Conservation (phyloP, 805 yeast species). For the Brettanomyces naardenensis region DNA sequence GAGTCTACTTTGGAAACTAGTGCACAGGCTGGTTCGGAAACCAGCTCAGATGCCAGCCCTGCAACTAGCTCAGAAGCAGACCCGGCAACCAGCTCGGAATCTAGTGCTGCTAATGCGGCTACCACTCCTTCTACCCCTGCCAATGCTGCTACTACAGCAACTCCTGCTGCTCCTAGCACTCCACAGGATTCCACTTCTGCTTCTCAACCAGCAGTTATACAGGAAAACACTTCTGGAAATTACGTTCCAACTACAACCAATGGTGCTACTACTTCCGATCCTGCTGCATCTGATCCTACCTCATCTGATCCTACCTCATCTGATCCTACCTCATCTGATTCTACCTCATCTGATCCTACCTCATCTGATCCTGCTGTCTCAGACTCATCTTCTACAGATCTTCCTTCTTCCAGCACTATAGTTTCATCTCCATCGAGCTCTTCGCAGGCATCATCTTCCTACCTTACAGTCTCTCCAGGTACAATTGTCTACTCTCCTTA, state of each 20-base stretch:
- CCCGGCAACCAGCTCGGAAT: slow-evolving; percentile 8
- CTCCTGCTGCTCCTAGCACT: slow-evolving; percentile 1
- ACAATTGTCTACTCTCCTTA: slow-evolving; percentile 77
- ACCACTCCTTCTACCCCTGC: slow-evolving; percentile 15
- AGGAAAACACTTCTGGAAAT: neutral
- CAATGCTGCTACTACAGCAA: slow-evolving; percentile 11
- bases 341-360: slow-evolving; percentile 11
- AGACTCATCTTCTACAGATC: slow-evolving; percentile 21
- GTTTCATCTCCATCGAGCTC: slow-evolving; percentile 22
- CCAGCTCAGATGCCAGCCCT: neutral
- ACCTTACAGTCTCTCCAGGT: slow-evolving; percentile 34
- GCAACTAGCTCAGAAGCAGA: neutral
- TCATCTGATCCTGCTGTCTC: slow-evolving; percentile 18
- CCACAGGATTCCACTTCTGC: slow-evolving; percentile 11
- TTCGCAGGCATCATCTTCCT: slow-evolving; percentile 24
- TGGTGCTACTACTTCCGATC: slow-evolving; percentile 9
- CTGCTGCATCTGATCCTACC: slow-evolving; percentile 9
- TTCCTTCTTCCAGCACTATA: slow-evolving; percentile 14
- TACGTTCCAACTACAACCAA: neutral
- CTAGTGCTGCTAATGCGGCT: slow-evolving; percentile 9
- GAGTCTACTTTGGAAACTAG: neutral
- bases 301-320: slow-evolving; percentile 7
- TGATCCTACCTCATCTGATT: too few relatives aligned
- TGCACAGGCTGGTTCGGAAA: neutral
- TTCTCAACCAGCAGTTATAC: slow-evolving; percentile 1